Base-by-base conservation (phyloP, 1,284 basidiomycete species). In the Moniliella sp. region DNA sequence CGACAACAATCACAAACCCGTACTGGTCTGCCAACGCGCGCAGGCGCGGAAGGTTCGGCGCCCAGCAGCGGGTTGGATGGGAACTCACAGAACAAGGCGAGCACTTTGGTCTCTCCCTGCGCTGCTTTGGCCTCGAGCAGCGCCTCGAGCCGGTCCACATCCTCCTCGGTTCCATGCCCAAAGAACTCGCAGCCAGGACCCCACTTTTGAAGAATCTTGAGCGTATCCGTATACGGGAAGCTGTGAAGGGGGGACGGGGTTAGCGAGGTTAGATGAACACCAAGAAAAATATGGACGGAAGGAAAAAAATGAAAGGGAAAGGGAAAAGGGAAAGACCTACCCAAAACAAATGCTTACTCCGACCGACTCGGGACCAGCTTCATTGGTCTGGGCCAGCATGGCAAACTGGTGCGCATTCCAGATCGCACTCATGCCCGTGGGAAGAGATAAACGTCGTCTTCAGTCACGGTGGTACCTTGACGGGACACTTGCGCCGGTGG, bases 171-270 rank as follows among this genome's bases (percentile, higher is more conserved):
- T 1, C 88, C 88, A 40, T 73, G 67, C 2, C 86, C 88, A 37
- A 80, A 71, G 65, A 94, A 91, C 60, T 82, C 69, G 46, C 77
- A 83, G 0, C 91, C 91, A 1, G 80, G 79, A 1, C 91, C 91
- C 82, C 86, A 97, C 62, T 99, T 94, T 46, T 88, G 68, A 3
- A 99, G 67, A 27, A 91, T 73, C 63, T 97, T 97, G 39, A 93
- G 70, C n/a, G 88, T 94, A 61, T 97, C 91, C 5, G 76, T 82
- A 61, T 94, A 99, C 0, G 86, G 79, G 62, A 97, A 99, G 12
- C 32, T 33, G 25, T 5, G 21, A n/a, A n/a, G n/a, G n/a, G n/a
- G n/a, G n/a, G n/a, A n/a, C n/a, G 23, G 12, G 14, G 14, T 21
- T 18, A 16, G 17, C 15, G 13, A 4, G 30, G 21, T 15, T 31